Evolutionary conservation across 1,284 basidiomycete species (phyloP), one percentile per base, ranked within the genome.

Genomic region (Flammula alnicola): DNA sequence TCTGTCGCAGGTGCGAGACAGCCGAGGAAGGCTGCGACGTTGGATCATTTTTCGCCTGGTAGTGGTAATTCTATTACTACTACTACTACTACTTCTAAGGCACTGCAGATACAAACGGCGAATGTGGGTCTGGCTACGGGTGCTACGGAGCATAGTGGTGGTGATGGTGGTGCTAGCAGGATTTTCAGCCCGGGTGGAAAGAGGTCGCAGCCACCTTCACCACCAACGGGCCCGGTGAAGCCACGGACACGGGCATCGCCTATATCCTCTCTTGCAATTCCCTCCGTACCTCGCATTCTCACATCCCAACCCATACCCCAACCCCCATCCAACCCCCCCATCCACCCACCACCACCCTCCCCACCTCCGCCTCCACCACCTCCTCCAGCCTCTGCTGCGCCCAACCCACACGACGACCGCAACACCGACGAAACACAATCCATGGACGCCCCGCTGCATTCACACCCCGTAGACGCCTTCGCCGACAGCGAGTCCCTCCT

Each of bases 391-490:
- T n/a, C n/a, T n/a, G n/a, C n/a, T n/a, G n/a, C n/a, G 22, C 47
- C 17, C 37, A 47, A 20, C 29, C 37, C 26, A 16, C 14, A 7
- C 7, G 3, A 19, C 14, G 39, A 9, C 39, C 11, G 22, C 11
- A 9, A 5, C 22, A 16, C 26, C 5, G 48, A 47, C 3, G 48
- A 54, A 8, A 47, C 44, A 20, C 40, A 44, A 14, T 46, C 25
- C 4, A 37, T 29, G 5, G 52, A 54, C 7, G 49, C 49, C 5
- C 52, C 45, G 12, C 35, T 54, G 23, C 55, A 54, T 48, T 52
- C 53, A 3, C 58, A 57, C 25, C 58, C 58, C 2, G 44, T 50
- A 23, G 52, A 49, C 23, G 22, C 44, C 12, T 40, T 57, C 22
- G 41, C 39, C 12, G 54, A 54, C 26, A 47, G 25, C 12, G 54